phyloP scores from a whole-genome alignment of 257 asterid genomes.

The Thymus mandschuricus region DNA sequence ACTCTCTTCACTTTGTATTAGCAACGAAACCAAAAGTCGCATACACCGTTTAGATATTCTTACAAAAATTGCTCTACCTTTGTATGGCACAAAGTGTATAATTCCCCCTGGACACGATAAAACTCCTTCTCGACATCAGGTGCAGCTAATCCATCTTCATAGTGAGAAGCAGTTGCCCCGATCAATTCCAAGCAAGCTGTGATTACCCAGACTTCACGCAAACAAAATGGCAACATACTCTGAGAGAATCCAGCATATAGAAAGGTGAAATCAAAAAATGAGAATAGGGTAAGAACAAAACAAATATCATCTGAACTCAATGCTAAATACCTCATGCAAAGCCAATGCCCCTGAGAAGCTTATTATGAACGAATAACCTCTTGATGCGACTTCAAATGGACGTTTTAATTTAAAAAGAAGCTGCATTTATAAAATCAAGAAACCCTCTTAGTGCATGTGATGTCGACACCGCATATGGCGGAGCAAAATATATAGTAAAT shows the following conservation, averaged over 20 bases:
- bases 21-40: slow-evolving; percentile 8
- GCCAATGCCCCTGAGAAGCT: slow-evolving; percentile 92
- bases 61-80: slow-evolving; percentile 56
- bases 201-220: slow-evolving; percentile 98
- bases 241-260: slow-evolving; percentile 42
- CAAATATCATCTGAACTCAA: slow-evolving; percentile 27
- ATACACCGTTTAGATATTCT: slow-evolving; percentile 13
- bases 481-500: too few relatives aligned
- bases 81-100: slow-evolving; percentile 84
- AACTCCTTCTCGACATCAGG: slow-evolving; percentile 90
- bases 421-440: slow-evolving; percentile 50
- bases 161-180: slow-evolving; percentile 70
- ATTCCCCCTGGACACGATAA: slow-evolving; percentile 90
- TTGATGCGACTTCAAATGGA: slow-evolving; percentile 93
- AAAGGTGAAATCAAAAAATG: slow-evolving; percentile 27
- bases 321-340: slow-evolving; percentile 72
- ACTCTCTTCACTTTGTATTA: slow-evolving; percentile 17
- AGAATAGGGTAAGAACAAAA: slow-evolving; percentile 29
- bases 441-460: slow-evolving; percentile 34
- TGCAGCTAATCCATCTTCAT: slow-evolving; percentile 70
- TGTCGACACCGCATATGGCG: too few relatives aligned
- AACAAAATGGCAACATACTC: slow-evolving; percentile 86
- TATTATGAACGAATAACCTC: slow-evolving; percentile 97
- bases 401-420: slow-evolving; percentile 85
- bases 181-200: slow-evolving; percentile 89